Base-by-base conservation (phyloP, 2,329 filamentous ascomycete genomes). In the Tolypocladium tundrense region DNA sequence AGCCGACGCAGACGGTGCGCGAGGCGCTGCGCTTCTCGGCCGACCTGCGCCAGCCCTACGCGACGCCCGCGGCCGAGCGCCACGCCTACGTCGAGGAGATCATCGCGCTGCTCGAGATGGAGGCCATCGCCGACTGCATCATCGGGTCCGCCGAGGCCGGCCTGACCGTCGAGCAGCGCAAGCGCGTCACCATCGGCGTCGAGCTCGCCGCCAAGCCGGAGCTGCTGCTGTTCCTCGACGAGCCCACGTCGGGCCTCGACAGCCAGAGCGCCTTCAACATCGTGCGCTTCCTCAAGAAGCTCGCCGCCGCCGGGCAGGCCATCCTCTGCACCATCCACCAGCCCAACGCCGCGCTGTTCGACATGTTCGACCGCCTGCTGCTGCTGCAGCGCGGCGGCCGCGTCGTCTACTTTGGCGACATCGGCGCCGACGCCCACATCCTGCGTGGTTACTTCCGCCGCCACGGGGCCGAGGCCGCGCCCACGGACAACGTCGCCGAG, bases 321-420 rank as follows among this genome's bases (percentile, higher is more conserved):
- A 91, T 96, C 64, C 80, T 96, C 4, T 95, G 90, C 74, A 96
- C 91, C 0, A 96, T 96, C 62, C 91, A 96, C 70, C 91, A 96
- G 69, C 91, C 91, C 1, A 93, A 91, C 63, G 88, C 89, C 19
- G 86, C 89, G 0, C 79, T 96, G 0, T 96, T 96, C 64, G 89
- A 94, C 70, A 88, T 91, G 71, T 96, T 96, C 63, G 91, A 96
- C 68, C 83, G 90, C 14, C 79, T 96, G 2, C 76, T 96, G 6
- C 79, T 96, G 3, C 79, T 96, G 2, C 85, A 93, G 71, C 81
- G 83, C 45, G 91, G 91, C 60, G 91, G 91, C 4, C 81, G 86
- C 57, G 89, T 88, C 53, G 89, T 95, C 54, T 96, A 96, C 75
- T 93, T 94, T 66, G 90, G 90, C 24, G 86, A 92, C 59, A 88